Evolutionary conservation across 2,329 filamentous ascomycete genomes (phyloP).

Genomic region (Cercospora brassicicola): DNA sequence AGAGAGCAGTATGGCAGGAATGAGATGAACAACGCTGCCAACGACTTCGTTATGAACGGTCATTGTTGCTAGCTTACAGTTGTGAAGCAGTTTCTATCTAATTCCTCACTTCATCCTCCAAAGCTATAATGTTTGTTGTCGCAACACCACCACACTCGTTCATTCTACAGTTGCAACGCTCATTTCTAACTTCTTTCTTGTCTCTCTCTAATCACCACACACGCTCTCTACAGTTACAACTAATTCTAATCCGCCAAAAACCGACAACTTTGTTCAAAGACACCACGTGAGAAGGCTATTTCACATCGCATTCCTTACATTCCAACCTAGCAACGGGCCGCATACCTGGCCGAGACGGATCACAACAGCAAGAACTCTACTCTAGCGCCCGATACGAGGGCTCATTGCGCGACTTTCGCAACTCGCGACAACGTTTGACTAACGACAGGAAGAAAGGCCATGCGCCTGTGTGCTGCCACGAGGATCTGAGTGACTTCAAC

Average conservation of each 20-base stretch:
- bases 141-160: constrained; percentile 13
- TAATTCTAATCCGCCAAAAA: constrained; percentile 10
- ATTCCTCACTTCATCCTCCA: constrained; percentile 8
- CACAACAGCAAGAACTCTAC: constrained; percentile 30
- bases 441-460: constrained; percentile 10
- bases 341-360: constrained; percentile 35
- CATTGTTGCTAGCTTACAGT: constrained; percentile 3
- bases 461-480: constrained; percentile 8
- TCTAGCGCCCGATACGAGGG: constrained; percentile 3
- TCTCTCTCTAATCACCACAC: constrained; percentile 8
- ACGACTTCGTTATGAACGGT: constrained; percentile 11
- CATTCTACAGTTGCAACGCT: constrained; percentile 18
- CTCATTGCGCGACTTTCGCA: constrained; percentile 12
- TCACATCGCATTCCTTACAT: constrained; percentile 32
- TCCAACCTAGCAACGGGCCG: constrained; percentile 40
- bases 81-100: constrained; percentile 11
- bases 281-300: constrained; percentile 18
- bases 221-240: constrained; percentile 13
- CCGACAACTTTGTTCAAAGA: not conserved
- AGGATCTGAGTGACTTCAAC: constrained; percentile 9
- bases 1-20: constrained; percentile 1
- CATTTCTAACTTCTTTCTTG: constrained; percentile 6
- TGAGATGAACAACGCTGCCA: constrained; percentile 17
- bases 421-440: constrained; percentile 10
- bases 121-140: constrained; percentile 11